Percentiles rank a stretch among this genome's conserved stretches.
Conservation (phyloP, 1,284 basidiomycete genomes). For the Ustilago tritici region DNA sequence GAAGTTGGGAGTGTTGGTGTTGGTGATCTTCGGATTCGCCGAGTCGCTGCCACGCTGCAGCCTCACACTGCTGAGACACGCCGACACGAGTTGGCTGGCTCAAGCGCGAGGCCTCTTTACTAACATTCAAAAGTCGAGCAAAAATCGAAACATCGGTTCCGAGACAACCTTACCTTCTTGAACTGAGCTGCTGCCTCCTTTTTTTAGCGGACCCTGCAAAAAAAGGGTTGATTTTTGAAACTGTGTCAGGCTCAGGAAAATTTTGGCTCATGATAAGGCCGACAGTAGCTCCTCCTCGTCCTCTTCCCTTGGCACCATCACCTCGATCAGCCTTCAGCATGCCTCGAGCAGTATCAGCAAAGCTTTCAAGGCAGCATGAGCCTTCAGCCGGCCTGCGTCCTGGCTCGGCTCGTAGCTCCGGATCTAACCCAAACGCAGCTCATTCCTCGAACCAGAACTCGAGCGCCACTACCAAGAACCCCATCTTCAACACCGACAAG, state of each 20-base stretch:
- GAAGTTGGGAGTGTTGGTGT: slow-evolving; percentile 7
- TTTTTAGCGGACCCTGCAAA: too few relatives aligned
- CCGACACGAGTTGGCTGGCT: slow-evolving; percentile 14
- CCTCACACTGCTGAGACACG: slow-evolving; percentile 11
- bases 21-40: slow-evolving; percentile 29
- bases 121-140: neutral
- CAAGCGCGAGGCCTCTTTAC: slow-evolving; percentile 15
- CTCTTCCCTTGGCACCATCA: slow-evolving; percentile 18
- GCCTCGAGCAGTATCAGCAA: slow-evolving; percentile 89
- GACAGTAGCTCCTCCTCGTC: neutral
- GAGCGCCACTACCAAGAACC: slow-evolving; percentile 66
- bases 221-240: neutral
- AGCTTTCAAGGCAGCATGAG: slow-evolving; percentile 81
- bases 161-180: neutral
- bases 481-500: slow-evolving; percentile 80
- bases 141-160: slow-evolving; percentile 11
- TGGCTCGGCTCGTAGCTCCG: slow-evolving; percentile 72
- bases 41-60: neutral
- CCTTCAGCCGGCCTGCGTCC: slow-evolving; percentile 75
- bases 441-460: slow-evolving; percentile 64
- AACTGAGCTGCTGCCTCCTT: neutral
- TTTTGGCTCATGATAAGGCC: slow-evolving; percentile 16
- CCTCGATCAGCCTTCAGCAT: slow-evolving; percentile 71
- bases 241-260: slow-evolving; percentile 6
- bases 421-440: slow-evolving; percentile 22